These are phyloP conservation scores for Fusarium sp. DNA, from an alignment of 2,329 filamentous ascomycete genomes.

Conservation along the genomic window DNA sequence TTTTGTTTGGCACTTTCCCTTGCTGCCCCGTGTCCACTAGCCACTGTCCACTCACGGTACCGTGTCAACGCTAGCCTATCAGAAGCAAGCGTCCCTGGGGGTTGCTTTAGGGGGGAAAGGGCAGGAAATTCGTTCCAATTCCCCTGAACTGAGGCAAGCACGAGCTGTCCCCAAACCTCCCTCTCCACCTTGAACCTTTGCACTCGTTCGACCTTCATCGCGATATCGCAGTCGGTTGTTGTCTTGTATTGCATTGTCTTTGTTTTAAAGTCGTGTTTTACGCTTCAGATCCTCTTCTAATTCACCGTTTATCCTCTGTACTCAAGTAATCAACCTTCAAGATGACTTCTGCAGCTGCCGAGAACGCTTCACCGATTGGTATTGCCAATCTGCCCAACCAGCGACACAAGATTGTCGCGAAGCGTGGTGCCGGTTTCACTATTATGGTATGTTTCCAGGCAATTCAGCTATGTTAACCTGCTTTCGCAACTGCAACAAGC, in stretches of 20 bases:
- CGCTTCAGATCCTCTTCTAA: conserved; percentile 7
- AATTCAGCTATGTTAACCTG: background rate
- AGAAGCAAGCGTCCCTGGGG: conserved; percentile 42
- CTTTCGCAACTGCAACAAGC: background rate
- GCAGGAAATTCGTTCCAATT: conserved; percentile 48
- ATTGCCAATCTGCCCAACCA: conserved; percentile 81
- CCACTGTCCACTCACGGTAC: conserved; percentile 42
- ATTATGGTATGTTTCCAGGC: conserved; percentile 81
- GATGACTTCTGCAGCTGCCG: conserved; percentile 69
- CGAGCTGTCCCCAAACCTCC: conserved; percentile 43
- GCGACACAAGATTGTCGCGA: conserved; percentile 79
- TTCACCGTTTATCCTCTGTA: conserved; percentile 15
- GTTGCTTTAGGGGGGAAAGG: conserved; percentile 44
- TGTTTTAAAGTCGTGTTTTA: conserved; percentile 33
- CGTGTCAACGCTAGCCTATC: conserved; percentile 46
- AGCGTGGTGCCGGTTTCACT: conserved; percentile 96
- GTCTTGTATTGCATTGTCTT: conserved; percentile 31
- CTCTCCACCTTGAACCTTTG: conserved; percentile 42
- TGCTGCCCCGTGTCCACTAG: conserved; percentile 46
- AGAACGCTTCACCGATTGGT: conserved; percentile 76
- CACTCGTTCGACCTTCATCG: conserved; percentile 45
- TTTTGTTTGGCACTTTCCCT: conserved; percentile 41
- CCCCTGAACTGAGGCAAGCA: conserved; percentile 50
- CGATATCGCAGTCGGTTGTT: conserved; percentile 40
- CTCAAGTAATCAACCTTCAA: conserved; percentile 29